phyloP scores from a whole-genome alignment of 176 grass and related monocot genomes.

The Aegilops bicornis region DNA sequence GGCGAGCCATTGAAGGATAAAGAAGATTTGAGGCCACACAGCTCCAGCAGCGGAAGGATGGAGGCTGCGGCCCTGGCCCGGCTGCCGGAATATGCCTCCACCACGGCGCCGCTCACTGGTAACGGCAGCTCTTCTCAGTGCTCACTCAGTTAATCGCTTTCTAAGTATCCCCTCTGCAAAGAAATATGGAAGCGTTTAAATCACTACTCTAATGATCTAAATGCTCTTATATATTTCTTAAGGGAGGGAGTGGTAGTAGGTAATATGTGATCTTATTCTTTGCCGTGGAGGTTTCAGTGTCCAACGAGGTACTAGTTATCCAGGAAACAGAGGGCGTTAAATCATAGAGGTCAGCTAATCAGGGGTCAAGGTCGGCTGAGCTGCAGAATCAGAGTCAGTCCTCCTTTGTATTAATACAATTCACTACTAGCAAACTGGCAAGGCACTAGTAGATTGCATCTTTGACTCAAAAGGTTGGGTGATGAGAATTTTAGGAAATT shows the following conservation, averaged over 20 bases:
- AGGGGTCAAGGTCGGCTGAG: neutral
- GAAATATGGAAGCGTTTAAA: too few relatives aligned
- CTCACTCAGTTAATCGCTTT: neutral
- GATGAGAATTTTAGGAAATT: neutral
- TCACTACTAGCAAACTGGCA: neutral
- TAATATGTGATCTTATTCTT: neutral
- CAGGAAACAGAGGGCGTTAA: neutral
- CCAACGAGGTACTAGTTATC: neutral
- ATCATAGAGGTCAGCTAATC: neutral
- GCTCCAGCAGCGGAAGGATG: constrained; percentile 29
- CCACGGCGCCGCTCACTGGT: constrained; percentile 15
- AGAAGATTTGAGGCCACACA: constrained; percentile 31
- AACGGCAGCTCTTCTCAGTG: neutral
- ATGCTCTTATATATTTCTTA: too few relatives aligned
- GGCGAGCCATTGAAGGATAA: constrained; percentile 19
- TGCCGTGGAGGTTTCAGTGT: neutral
- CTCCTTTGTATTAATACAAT: neutral
- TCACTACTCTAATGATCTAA: too few relatives aligned
- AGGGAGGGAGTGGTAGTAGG: neutral
- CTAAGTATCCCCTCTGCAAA: neutral
- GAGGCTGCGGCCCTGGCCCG: constrained; percentile 16
- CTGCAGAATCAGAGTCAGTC: neutral
- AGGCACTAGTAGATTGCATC: neutral
- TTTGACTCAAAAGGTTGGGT: neutral
- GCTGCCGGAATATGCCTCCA: constrained; percentile 18